Percentiles rank a stretch among this genome's conserved stretches.
These are phyloP conservation scores for Beverwykella pulmonaria DNA, from an alignment of 495 filamentous ascomycete species.

Conservation along the genomic window DNA sequence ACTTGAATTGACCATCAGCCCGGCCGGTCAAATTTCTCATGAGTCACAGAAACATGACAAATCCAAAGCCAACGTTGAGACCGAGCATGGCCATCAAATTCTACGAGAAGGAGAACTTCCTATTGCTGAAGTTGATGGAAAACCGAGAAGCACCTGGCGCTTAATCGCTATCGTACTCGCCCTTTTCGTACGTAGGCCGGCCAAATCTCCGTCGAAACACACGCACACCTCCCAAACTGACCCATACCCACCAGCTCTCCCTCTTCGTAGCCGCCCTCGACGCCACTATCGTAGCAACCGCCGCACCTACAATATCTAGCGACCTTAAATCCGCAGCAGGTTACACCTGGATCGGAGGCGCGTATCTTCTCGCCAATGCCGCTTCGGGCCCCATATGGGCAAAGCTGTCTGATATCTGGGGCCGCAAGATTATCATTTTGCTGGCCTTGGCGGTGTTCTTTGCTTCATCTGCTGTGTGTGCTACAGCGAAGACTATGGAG, in stretches of 20 bases:
- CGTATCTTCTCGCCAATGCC: slow-evolving; percentile 62
- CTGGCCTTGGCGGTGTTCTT: slow-evolving; percentile 50
- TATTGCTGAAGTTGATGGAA: not conserved
- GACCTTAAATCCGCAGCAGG: slow-evolving; percentile 62
- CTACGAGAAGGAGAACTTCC: not conserved
- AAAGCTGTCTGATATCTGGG: slow-evolving; percentile 64
- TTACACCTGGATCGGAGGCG: slow-evolving; percentile 69
- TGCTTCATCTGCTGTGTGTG: slow-evolving; percentile 52
- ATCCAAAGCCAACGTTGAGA: not conserved
- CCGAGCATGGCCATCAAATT: not conserved
- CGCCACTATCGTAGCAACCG: slow-evolving; percentile 64
- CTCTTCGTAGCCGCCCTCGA: slow-evolving; percentile 67
- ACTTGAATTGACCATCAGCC: no score
- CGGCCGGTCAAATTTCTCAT: no score
- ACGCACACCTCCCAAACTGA: not conserved
- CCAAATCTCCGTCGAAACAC: not conserved
- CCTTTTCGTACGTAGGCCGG: slow-evolving; percentile 11
- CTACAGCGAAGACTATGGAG: slow-evolving; percentile 53
- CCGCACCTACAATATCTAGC: slow-evolving; percentile 58
- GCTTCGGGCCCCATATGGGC: slow-evolving; percentile 60
- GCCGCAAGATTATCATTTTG: slow-evolving; percentile 58
- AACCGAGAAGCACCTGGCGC: slow-evolving; percentile 3
- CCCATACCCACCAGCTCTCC: slow-evolving; percentile 22
- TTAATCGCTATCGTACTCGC: slow-evolving; percentile 9
- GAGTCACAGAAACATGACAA: no score